A percentile compares a stretch with the other conserved stretches of the same genome.
Conservation (phyloP, 768 basidiomycete species). For the Leccinum obscurum region DNA sequence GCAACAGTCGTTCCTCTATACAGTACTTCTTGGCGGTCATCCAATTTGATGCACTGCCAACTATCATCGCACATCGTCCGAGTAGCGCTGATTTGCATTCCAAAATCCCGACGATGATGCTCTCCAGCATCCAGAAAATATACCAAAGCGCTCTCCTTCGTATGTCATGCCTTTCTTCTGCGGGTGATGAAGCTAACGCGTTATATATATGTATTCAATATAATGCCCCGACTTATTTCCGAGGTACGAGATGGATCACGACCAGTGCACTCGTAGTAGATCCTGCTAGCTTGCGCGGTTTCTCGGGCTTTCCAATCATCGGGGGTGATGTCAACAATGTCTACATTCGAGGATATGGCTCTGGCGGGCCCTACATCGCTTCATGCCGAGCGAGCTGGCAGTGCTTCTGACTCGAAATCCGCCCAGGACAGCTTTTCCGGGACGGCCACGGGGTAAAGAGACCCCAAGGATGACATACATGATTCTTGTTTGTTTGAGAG, state of each 20-base stretch:
- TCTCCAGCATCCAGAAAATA: not conserved
- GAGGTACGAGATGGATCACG: not conserved
- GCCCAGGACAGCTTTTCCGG: conserved; percentile 22
- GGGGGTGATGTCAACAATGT: not conserved
- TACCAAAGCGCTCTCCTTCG: not conserved
- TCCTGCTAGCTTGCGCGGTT: not conserved
- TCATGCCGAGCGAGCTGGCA: conserved; percentile 1
- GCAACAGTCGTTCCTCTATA: too few species aligned
- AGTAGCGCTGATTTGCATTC: not conserved
- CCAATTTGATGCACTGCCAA: too few species aligned
- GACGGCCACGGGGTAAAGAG: conserved; percentile 20
- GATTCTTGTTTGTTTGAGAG: conserved; percentile 20
- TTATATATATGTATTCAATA: not conserved
- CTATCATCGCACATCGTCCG: too few species aligned
- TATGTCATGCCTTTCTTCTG: not conserved
- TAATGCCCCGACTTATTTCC: not conserved
- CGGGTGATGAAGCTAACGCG: not conserved
- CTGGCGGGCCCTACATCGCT: not conserved
- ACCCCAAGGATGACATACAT: conserved; percentile 11
- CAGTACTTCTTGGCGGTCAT: too few species aligned
- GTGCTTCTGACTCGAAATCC: conserved; percentile 20
- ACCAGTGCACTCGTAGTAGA: not conserved
- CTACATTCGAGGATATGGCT: not conserved
- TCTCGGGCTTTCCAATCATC: not conserved
- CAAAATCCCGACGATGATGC: not conserved